Base-by-base conservation (phyloP, 2,329 filamentous ascomycete species). In the Paecilomyces sp. region DNA sequence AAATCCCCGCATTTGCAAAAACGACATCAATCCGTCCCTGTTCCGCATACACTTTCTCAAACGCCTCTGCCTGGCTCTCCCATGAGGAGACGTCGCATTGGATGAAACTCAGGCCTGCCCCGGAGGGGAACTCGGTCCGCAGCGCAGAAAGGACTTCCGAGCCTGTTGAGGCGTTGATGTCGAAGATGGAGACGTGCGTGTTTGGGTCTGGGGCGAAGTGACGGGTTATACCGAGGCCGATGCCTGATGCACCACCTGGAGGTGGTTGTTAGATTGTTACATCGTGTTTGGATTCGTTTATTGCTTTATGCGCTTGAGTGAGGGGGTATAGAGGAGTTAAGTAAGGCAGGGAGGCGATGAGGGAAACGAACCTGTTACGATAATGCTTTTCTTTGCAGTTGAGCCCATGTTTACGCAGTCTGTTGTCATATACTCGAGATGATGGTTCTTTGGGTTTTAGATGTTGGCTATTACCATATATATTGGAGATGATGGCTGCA, bases 1-100 rank as follows among this genome's bases (percentile, higher is more conserved):
- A 77, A 34, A 83, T 75, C 1, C 80, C 80, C 0, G 80, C 80
- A 63, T 82, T 82, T 28, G 80, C 80, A 66, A 81, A 76, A 6
- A 81, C 79, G 2, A 81, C 63, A 59, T 83, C 79, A 18, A 82
- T 64, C 12, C 68, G 66, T 1, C 77, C 76, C 18, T 70, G 67
- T 13, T 69, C 60, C 3, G 63, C 61, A 56, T 71, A 68, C 1
- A 74, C 65, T 25, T 71, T 66, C 58, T 69, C 65, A 55, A 78
- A 79, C 0, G 68, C 74, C 0, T 65, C 61, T 0, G 70, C 71
- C 54, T 76, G 72, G 50, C 68, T 70, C 25, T 73, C 68, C 73
- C 73, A 75, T 2, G 67, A 69, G 7, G 72, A 71, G 6, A 74
- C 69, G 54, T 75, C 70, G 60, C 68, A 70, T 53, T 67, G 60